phyloP scores from a whole-genome alignment of 495 filamentous ascomycete species.

The Penicillium steckii region DNA sequence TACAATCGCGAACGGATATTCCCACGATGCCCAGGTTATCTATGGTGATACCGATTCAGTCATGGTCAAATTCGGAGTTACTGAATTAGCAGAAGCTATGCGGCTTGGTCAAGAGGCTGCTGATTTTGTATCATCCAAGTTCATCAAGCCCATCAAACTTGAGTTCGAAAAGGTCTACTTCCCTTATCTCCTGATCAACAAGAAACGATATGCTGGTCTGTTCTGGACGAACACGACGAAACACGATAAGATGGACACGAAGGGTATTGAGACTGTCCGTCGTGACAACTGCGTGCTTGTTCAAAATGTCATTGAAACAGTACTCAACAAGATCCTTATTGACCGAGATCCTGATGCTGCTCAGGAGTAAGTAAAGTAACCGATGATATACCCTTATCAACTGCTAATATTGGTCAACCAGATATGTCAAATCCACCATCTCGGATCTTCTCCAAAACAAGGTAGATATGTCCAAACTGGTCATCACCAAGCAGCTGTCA shows the following conservation, averaged over 20 bases:
- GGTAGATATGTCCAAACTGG: slow-evolving; percentile 97
- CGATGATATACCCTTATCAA: not conserved
- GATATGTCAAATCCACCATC: slow-evolving; percentile 95
- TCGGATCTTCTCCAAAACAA: slow-evolving; percentile 96
- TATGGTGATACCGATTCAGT: slow-evolving; percentile 99
- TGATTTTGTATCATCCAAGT: slow-evolving; percentile 82
- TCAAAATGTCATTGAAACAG: slow-evolving; percentile 96
- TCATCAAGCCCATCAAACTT: slow-evolving; percentile 93
- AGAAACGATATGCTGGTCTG: slow-evolving; percentile 96
- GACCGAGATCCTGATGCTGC: slow-evolving; percentile 85
- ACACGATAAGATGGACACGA: slow-evolving; percentile 99
- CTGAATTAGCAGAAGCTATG: slow-evolving; percentile 83
- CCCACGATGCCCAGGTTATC: slow-evolving; percentile 91
- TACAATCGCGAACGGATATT: slow-evolving; percentile 90
- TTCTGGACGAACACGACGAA: slow-evolving; percentile 97
- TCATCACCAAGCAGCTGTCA: slow-evolving; percentile 95
- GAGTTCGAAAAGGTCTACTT: slow-evolving; percentile 99
- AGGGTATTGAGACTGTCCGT: slow-evolving; percentile 97
- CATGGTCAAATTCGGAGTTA: slow-evolving; percentile 98
- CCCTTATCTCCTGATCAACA: slow-evolving; percentile 98
- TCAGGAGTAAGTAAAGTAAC: slow-evolving; percentile 70
- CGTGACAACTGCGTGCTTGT: slow-evolving; percentile 95
- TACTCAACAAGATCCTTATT: slow-evolving; percentile 91
- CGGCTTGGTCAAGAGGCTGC: slow-evolving; percentile 91
- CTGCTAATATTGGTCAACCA: slow-evolving; percentile 36